phyloP scores from a whole-genome alignment of 768 basidiomycete species.

The Clitopilus hobsonii region DNA sequence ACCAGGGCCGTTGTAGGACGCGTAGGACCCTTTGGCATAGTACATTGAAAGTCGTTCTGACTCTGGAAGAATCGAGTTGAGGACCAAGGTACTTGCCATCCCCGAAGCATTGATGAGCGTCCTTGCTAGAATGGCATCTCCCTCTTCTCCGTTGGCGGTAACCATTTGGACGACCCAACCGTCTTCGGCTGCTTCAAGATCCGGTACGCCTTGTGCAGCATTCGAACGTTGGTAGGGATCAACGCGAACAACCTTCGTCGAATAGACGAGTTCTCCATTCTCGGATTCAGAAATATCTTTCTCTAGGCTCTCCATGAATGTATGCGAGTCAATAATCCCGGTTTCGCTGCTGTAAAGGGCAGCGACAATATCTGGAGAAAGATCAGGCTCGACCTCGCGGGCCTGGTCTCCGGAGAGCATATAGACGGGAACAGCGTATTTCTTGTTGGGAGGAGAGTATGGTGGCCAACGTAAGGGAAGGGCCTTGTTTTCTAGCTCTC shows the following conservation, averaged over 20 bases:
- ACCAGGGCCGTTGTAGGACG: slow-evolving; percentile 81
- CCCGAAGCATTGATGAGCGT: slow-evolving; percentile 84
- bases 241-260: slow-evolving; percentile 81
- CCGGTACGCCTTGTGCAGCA: slow-evolving; percentile 12
- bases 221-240: slow-evolving; percentile 48
- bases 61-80: slow-evolving; percentile 63
- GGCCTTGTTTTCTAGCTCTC: slow-evolving; percentile 62
- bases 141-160: slow-evolving; percentile 40
- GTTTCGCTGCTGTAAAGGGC: slow-evolving; percentile 84
- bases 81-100: slow-evolving; percentile 63
- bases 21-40: slow-evolving; percentile 83
- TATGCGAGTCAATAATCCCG: slow-evolving; percentile 87
- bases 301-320: slow-evolving; percentile 79
- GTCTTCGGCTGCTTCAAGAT: slow-evolving; percentile 30
- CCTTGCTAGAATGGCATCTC: slow-evolving; percentile 65
- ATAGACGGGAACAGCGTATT: slow-evolving; percentile 51
- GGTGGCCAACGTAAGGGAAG: slow-evolving; percentile 46
- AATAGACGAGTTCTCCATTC: slow-evolving; percentile 65
- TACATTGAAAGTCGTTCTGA: slow-evolving; percentile 64
- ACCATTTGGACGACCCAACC: slow-evolving; percentile 90
- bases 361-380: slow-evolving; percentile 63
- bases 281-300: slow-evolving; percentile 73
- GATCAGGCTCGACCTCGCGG: slow-evolving; percentile 73
- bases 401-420: slow-evolving; percentile 69
- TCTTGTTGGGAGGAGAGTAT: slow-evolving; percentile 24